Evolutionary conservation across 2,329 filamentous ascomycete species (phyloP), one percentile per base, ranked within the genome.

Genomic region (Lasiodiplodia hormozganensis): DNA sequence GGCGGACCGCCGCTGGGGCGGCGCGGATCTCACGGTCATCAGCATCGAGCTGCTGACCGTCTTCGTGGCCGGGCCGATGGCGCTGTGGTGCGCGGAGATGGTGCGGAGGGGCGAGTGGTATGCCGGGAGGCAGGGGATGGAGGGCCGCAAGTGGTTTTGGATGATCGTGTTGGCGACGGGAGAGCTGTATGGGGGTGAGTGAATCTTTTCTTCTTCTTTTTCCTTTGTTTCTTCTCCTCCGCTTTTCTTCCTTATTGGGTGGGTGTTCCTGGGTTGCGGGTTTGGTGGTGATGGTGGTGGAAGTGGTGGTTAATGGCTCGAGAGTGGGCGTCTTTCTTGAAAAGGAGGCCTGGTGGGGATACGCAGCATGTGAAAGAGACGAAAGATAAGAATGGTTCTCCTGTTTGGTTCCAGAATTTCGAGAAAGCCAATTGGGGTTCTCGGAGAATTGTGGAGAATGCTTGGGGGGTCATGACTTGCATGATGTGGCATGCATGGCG

Each of bases 31-130:
- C 69, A 87, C 82, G 1, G 84, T 90, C 43, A 83, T 90, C 58
- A 85, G 83, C 53, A 74, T 90, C 69, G 88, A 90, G 76, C 70
- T 90, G 16, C 76, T 90, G 76, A 90, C 88, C 0, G 88, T 90
- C 1, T 82, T 86, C 40, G 76, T 88, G 16, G 87, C 84, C 2
- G 88, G 86, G 0, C 88, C 88, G 21, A 78, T 88, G 53, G 87
- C 87, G 21, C 72, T 85, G 2, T 88, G 85, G 74, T 82, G 89
- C 31, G 89, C 87, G 75, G 85, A 85, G 73, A 71, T 85, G 69
- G 73, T 87, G 34, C 79, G 79, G 65, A 80, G 74, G 70, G 78
- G 78, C 38, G 75, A 76, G 74, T 53, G 65, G 64, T 68, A 65
- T 28, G 69, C 60, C 12, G 67, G 40, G 47, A 74, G 74, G 70